Conservation (phyloP, 2,329 filamentous ascomycete species). For the Penicillium italicum region DNA sequence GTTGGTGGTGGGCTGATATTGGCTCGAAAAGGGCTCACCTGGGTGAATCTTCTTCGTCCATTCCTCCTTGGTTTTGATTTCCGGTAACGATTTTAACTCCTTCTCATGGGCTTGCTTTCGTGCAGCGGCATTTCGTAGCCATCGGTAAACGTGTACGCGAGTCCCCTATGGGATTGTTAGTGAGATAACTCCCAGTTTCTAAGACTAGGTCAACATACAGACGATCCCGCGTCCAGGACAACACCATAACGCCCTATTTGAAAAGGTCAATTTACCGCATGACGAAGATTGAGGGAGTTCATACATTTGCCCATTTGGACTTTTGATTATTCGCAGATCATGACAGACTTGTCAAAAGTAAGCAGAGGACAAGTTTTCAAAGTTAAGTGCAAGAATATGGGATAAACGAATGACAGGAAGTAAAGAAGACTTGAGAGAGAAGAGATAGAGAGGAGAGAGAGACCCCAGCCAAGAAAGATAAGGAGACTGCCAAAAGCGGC, state of each 20-base stretch:
- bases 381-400: slow-evolving; percentile 7
- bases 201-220: slow-evolving; percentile 48
- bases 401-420: slow-evolving; percentile 9
- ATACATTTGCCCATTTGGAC: slow-evolving; percentile 46
- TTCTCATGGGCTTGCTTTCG: slow-evolving; percentile 57
- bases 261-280: background rate
- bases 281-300: slow-evolving; percentile 2
- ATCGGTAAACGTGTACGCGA: slow-evolving; percentile 88
- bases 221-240: slow-evolving; percentile 95
- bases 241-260: slow-evolving; percentile 71
- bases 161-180: slow-evolving; percentile 60
- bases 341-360: slow-evolving; percentile 23
- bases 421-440: background rate
- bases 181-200: slow-evolving; percentile 1
- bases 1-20: background rate
- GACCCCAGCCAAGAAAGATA: slow-evolving; percentile 11
- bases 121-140: slow-evolving; percentile 73
- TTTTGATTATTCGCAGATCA: slow-evolving; percentile 27
- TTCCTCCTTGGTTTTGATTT: slow-evolving; percentile 75
- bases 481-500: slow-evolving; percentile 20
- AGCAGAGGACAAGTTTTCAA: slow-evolving; percentile 4
- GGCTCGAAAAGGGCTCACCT: slow-evolving; percentile 47
- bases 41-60: slow-evolving; percentile 95
- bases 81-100: slow-evolving; percentile 67
- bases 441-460: background rate